Evolutionary conservation across 345 rosid genomes (phyloP).

Genomic region (Rubroshorea leprosula): DNA sequence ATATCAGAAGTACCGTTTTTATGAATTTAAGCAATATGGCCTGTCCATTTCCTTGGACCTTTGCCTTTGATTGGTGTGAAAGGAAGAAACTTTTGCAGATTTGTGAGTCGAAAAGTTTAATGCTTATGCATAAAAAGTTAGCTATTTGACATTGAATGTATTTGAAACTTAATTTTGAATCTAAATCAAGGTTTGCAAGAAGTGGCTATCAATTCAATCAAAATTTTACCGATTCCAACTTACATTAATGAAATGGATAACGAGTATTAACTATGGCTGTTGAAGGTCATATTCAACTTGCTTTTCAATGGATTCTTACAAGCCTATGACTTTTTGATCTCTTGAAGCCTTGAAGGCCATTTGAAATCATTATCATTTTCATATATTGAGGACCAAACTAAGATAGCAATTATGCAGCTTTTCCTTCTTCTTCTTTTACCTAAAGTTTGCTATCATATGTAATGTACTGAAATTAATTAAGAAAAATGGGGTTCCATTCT

Average conservation of each 20-base stretch:
- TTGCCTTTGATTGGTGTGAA: neutral
- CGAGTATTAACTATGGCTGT: constrained; percentile 19
- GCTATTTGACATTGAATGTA: no score
- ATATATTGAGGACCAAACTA: constrained; percentile 7
- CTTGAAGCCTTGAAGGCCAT: no score
- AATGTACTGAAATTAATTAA: neutral
- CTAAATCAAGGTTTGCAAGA: no score
- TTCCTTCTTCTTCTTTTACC: no score
- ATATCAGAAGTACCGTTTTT: constrained; percentile 5
- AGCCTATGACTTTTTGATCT: no score
- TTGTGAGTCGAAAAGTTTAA: no score
- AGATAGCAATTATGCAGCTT: constrained; percentile 7
- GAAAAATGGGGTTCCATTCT: neutral
- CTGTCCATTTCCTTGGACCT: neutral
- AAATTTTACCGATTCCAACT: no score
- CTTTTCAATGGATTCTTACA: constrained; percentile 39
- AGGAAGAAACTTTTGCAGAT: no score
- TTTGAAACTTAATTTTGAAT: no score
- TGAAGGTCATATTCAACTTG: constrained; percentile 28
- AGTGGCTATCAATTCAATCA: no score
- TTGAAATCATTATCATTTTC: constrained; percentile 1
- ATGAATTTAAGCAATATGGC: neutral
- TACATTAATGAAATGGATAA: no score
- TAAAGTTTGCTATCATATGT: constrained; percentile 1
- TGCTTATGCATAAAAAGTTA: no score